Base-by-base conservation (phyloP, 129 eudicot genomes). In the sunflower (Helianthus annuus) region DNA sequence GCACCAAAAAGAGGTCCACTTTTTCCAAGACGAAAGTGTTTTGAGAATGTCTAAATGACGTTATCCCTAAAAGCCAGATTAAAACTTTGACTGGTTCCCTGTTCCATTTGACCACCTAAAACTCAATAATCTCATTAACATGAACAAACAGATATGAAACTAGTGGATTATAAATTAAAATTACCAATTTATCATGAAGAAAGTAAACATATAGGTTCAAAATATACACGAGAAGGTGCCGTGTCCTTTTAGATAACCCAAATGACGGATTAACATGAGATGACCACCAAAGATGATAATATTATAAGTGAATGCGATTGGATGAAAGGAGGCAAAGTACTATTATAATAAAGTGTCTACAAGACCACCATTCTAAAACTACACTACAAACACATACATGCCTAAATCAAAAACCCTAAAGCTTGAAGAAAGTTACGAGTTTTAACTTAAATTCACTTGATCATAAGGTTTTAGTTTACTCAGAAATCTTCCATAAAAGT, bases 381-480 rank as follows among this genome's bases (percentile, higher is more conserved):
- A 69, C 51, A 69, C 76, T 61, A 51, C 71, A 71, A 70, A 45
- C 74, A 68, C 68, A 77, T 62, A 70, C 54, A 77, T 61, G 38
- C 13, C 66, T 55, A 70, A 39, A 71, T 14, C 15, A 36, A 70
- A 78, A 70, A 52, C 61, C 56, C 54, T 71, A 70, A 42, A 63
- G 54, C 67, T 70, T 59, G 56, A 44, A 55, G 16, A 68, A 76
- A 66, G 67, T 76, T 66, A 32, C 39, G 48, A 56, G 61, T 78
- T 64, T 45, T 53, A 70, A 77, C 61, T 78, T 14, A 34, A 64
- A 52, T 53, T 64, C 71, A 70, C 77, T 78, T 8, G 46, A 77
- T 32, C 4, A 32, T 51, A 79, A 78, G 78, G 83, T 79, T 78
- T 82, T 70, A 74, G 83, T 85, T 88, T 85, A 91, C 89, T 79